A percentile compares a stretch with the other conserved stretches of the same genome.
phyloP scores from a whole-genome alignment of 106 monocot genomes.

The Platanthera guangdongensis region DNA sequence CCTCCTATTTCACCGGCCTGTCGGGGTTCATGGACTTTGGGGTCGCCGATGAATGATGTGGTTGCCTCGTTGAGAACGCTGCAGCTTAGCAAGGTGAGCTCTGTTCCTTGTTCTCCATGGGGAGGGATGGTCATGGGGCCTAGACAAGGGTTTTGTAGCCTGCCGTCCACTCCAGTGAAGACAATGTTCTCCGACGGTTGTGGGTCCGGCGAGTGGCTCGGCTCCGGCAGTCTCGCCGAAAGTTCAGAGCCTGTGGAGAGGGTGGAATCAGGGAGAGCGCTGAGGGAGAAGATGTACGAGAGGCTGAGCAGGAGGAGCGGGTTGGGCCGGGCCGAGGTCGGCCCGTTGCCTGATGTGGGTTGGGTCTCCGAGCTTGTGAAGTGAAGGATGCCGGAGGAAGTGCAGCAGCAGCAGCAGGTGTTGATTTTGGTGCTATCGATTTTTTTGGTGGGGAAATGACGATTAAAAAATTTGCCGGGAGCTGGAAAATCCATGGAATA shows the following conservation, averaged over 20 bases:
- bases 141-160: constrained; percentile 7
- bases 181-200: neutral
- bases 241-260: constrained; percentile 9
- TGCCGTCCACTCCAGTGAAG: constrained; percentile 21
- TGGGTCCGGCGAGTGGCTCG: neutral
- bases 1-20: constrained; percentile 27
- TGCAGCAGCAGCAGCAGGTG: no score
- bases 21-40: constrained; percentile 14
- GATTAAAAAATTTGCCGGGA: no score
- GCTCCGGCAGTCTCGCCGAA: neutral
- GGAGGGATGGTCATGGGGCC: neutral
- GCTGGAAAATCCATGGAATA: neutral
- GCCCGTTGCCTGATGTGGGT: constrained; percentile 18
- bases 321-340: neutral
- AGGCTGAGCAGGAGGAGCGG: constrained; percentile 20
- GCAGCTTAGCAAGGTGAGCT: constrained; percentile 16
- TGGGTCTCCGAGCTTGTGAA: constrained; percentile 36
- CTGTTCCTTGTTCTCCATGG: neutral
- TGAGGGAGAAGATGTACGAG: constrained; percentile 32
- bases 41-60: constrained; percentile 11
- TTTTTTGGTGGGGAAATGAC: no score
- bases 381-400: neutral
- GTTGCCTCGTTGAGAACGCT: constrained; percentile 17
- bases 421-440: no score
- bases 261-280: constrained; percentile 24